phyloP scores from a whole-genome alignment of 805 yeast species.

The Citeromyces nyonsensis region DNA sequence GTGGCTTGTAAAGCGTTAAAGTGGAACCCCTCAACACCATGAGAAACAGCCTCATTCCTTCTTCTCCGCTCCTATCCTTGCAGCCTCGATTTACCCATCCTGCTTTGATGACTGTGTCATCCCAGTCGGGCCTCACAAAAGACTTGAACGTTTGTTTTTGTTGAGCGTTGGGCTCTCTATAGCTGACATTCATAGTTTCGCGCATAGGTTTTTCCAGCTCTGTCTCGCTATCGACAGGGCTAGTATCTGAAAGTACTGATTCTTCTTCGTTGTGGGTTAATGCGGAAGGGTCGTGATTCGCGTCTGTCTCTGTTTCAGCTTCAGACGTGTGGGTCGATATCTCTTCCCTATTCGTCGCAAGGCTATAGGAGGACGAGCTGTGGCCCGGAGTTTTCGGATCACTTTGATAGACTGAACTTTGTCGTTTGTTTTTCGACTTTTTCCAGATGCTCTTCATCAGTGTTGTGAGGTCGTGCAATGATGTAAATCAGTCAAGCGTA shows the following conservation, averaged over 20 bases:
- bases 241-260: not conserved
- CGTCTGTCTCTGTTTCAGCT: not conserved
- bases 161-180: too few relatives aligned
- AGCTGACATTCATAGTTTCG: too few relatives aligned
- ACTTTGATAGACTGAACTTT: too few relatives aligned
- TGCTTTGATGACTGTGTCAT: slow-evolving; percentile 21
- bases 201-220: too few relatives aligned
- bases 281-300: not conserved
- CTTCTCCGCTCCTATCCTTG: slow-evolving; percentile 8
- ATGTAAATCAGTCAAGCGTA: too few relatives aligned
- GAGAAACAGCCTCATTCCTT: slow-evolving; percentile 29
- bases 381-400: too few relatives aligned
- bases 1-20: slow-evolving; percentile 45
- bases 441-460: too few relatives aligned
- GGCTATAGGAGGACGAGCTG: too few relatives aligned
- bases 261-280: not conserved
- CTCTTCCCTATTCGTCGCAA: not conserved
- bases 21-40: slow-evolving; percentile 62
- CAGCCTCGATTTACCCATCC: slow-evolving; percentile 44
- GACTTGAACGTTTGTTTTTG: slow-evolving; percentile 1
- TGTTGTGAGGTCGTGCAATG: too few relatives aligned
- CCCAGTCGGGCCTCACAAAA: slow-evolving; percentile 16
- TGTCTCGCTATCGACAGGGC: too few relatives aligned
- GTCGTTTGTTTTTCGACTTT: too few relatives aligned
- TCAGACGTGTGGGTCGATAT: not conserved